Percentiles rank a stretch among this genome's conserved stretches.
These are phyloP conservation scores for Cyanodermella asteris DNA, from an alignment of 2,329 filamentous ascomycete species.

Conservation along the genomic window DNA sequence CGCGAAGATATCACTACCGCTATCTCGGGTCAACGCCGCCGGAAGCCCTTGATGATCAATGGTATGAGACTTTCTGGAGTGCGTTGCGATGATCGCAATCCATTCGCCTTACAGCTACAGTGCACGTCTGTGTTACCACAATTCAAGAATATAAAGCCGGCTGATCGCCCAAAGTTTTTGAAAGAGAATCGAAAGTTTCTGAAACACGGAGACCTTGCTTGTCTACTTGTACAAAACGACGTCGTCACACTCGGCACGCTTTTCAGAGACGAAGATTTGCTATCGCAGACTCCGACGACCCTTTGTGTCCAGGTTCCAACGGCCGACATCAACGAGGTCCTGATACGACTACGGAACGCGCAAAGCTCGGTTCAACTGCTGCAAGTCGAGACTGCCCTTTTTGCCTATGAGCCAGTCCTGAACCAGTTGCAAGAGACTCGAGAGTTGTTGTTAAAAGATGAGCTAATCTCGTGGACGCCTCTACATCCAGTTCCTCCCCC, in stretches of 20 bases:
- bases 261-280: constrained; percentile 26
- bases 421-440: constrained; percentile 32
- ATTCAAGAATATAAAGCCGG: constrained; percentile 13
- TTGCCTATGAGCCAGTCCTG: constrained; percentile 47
- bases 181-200: constrained; percentile 27
- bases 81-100: constrained; percentile 14
- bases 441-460: constrained; percentile 32
- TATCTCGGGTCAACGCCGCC: constrained; percentile 25
- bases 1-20: constrained; percentile 36
- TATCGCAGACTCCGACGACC: constrained; percentile 23
- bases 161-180: constrained; percentile 24
- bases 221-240: constrained; percentile 27
- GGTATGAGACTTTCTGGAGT: constrained; percentile 19
- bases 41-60: constrained; percentile 18
- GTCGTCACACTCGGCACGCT: constrained; percentile 40
- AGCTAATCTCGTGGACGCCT: no score
- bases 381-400: constrained; percentile 41
- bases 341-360: constrained; percentile 19
- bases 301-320: constrained; percentile 33
- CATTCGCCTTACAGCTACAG: constrained; percentile 21
- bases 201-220: constrained; percentile 39
- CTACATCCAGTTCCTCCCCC: no score
- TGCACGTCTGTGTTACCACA: constrained; percentile 23
- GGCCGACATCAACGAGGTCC: no score
- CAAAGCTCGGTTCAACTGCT: constrained; percentile 26